phyloP scores from a whole-genome alignment of 202 grass and related monocot genomes.

The Elaeis oleifera region DNA sequence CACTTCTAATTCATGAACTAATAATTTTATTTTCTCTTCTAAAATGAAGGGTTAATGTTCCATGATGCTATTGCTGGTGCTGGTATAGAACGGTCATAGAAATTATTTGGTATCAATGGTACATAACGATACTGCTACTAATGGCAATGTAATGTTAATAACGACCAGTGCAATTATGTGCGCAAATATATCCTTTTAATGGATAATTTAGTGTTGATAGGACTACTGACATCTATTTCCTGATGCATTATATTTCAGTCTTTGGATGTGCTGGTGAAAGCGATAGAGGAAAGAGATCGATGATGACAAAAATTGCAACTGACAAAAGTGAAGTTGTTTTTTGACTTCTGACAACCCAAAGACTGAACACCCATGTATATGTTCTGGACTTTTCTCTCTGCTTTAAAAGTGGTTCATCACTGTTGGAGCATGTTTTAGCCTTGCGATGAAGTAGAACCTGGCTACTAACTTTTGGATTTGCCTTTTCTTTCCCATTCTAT shows the following conservation, averaged over 20 bases:
- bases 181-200: no score
- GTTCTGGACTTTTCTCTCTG: background rate
- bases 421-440: no score
- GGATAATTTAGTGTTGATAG: background rate
- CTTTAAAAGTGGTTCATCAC: no score
- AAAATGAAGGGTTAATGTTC: no score
- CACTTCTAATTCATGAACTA: no score
- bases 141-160: no score
- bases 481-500: background rate
- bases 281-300: slow-evolving; percentile 4
- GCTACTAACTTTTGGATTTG: background rate
- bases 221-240: background rate
- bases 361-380: slow-evolving; percentile 4
- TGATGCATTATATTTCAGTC: background rate
- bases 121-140: no score
- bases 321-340: slow-evolving; percentile 8
- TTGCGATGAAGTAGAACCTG: background rate
- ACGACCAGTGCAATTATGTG: no score
- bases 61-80: no score
- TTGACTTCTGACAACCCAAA: slow-evolving; percentile 14
- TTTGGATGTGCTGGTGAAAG: slow-evolving; percentile 12
- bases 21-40: no score
- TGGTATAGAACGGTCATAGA: no score
- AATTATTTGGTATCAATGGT: no score
- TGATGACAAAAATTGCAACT: slow-evolving; percentile 4